A percentile compares a stretch with the other conserved stretches of the same genome.
Conservation (phyloP, 495 filamentous ascomycete genomes). For the Penicillium desertorum region DNA sequence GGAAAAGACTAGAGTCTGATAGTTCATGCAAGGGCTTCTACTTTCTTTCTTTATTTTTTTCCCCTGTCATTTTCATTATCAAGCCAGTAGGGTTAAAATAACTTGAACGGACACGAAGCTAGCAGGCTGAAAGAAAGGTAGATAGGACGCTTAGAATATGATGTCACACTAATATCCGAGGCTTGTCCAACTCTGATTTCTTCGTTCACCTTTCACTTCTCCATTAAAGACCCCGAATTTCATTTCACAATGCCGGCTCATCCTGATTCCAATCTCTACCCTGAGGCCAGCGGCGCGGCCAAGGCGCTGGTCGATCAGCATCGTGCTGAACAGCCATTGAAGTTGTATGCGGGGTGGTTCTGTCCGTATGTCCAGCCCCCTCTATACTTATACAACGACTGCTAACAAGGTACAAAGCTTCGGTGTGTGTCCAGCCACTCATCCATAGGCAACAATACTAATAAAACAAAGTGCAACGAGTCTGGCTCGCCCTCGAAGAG, state of each 20-base stretch:
- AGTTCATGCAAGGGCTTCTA: neutral
- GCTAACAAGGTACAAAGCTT: conserved; percentile 28
- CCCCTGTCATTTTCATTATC: neutral
- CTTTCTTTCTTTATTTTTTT: neutral
- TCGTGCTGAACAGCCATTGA: conserved; percentile 50
- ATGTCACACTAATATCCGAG: neutral
- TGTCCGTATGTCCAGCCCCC: conserved; percentile 43
- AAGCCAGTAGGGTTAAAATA: neutral
- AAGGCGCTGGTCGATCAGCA: conserved; percentile 50
- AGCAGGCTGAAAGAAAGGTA: too few relatives aligned
- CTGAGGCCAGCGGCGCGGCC: conserved; percentile 54
- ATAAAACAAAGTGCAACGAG: conserved; percentile 53
- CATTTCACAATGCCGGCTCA: conserved; percentile 24
- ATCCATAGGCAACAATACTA: conserved; percentile 3
- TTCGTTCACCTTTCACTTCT: neutral
- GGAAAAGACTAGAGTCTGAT: conserved; percentile 22
- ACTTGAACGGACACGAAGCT: too few relatives aligned
- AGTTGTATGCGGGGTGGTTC: conserved; percentile 66
- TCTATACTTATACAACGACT: neutral
- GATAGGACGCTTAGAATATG: neutral
- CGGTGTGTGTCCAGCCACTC: conserved; percentile 17
- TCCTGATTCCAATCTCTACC: conserved; percentile 50
- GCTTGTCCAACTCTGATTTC: neutral
- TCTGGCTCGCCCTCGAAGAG: conserved; percentile 67
- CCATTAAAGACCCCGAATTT: neutral